A percentile compares a stretch with the other conserved stretches of the same genome.
These are phyloP conservation scores for Thelonectria rubi DNA, from an alignment of 2,329 filamentous ascomycete species.

Conservation along the genomic window DNA sequence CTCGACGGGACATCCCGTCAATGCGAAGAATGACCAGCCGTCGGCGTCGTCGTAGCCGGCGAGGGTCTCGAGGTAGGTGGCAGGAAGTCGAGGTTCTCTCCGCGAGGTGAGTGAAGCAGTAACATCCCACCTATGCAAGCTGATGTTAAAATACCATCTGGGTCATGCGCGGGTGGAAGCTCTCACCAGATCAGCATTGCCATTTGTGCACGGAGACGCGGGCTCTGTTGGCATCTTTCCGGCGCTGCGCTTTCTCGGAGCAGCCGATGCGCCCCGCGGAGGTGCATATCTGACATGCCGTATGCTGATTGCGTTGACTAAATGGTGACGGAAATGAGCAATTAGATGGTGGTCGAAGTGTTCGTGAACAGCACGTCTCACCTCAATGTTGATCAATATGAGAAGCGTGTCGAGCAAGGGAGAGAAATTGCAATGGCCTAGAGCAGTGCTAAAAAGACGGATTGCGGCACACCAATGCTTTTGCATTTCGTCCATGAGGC, in stretches of 20 bases:
- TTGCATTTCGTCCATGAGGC: slow-evolving; percentile 10
- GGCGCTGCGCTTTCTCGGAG: slow-evolving; percentile 1
- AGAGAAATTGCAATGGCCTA: slow-evolving; percentile 8
- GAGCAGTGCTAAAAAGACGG: slow-evolving; percentile 11
- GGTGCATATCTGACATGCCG: slow-evolving; percentile 18
- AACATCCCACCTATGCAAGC: slow-evolving; percentile 13
- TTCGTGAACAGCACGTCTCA: not conserved
- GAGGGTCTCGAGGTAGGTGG: slow-evolving; percentile 4
- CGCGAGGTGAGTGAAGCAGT: slow-evolving; percentile 15
- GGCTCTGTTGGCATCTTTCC: slow-evolving; percentile 3
- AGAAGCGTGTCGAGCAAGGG: slow-evolving; percentile 14
- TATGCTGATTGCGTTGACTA: slow-evolving; percentile 18
- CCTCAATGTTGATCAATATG: slow-evolving; percentile 19
- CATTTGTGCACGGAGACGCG: slow-evolving; percentile 8
- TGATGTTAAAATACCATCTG: not conserved
- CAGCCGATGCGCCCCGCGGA: slow-evolving; percentile 7
- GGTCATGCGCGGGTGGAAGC: not conserved
- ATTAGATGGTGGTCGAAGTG: not conserved
- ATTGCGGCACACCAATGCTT: slow-evolving; percentile 19
- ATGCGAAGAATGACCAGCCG: slow-evolving; percentile 17
- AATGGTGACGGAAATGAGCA: not conserved
- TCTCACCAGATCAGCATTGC: slow-evolving; percentile 16
- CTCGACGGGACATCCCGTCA: slow-evolving; percentile 7
- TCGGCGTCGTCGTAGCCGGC: slow-evolving; percentile 8
- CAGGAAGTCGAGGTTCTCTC: slow-evolving; percentile 13